A percentile compares a stretch with the other conserved stretches of the same genome.
Evolutionary conservation across 1,139 yeast genomes (phyloP).

Genomic region (Candida pseudoviswanathii): DNA sequence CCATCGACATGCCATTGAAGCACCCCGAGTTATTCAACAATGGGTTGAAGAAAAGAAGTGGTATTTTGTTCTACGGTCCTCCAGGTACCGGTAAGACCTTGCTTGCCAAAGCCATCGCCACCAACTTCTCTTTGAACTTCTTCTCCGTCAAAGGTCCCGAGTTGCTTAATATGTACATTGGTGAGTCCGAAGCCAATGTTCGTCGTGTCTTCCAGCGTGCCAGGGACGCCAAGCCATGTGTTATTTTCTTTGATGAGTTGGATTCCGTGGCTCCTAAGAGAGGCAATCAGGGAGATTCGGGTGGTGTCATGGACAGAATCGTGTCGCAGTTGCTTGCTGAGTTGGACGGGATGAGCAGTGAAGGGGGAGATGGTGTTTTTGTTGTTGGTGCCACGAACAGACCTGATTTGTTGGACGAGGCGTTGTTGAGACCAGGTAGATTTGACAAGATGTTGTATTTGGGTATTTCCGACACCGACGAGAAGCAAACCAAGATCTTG

Average conservation of each 20-base stretch:
- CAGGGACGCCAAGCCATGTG: conserved; percentile 96
- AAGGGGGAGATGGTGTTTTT: conserved; percentile 84
- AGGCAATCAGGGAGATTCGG: conserved; percentile 97
- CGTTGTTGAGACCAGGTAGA: conserved; percentile 90
- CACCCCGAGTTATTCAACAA: conserved; percentile 86
- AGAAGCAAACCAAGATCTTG: conserved; percentile 81
- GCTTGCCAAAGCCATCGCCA: conserved; percentile 94
- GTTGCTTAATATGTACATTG: conserved; percentile 93
- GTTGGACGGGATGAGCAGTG: conserved; percentile 86
- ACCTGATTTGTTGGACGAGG: conserved; percentile 93
- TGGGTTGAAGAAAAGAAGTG: conserved; percentile 92
- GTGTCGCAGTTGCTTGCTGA: conserved; percentile 94
- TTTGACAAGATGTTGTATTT: conserved; percentile 92
- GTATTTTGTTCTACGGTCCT: conserved; percentile 93
- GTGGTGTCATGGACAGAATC: conserved; percentile 98
- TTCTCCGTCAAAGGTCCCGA: conserved; percentile 97
- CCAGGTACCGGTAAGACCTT: conserved; percentile 98
- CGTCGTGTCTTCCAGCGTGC: conserved; percentile 92
- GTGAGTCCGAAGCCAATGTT: conserved; percentile 97
- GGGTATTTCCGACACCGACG: conserved; percentile 90
- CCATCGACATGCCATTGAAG: conserved; percentile 92
- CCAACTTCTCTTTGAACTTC: conserved; percentile 89
- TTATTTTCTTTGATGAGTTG: conserved; percentile 93
- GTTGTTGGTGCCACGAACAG: conserved; percentile 97
- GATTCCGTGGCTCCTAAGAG: conserved; percentile 98